phyloP scores from a whole-genome alignment of 1,284 basidiomycete genomes.

The Apiotrichum sp. region DNA sequence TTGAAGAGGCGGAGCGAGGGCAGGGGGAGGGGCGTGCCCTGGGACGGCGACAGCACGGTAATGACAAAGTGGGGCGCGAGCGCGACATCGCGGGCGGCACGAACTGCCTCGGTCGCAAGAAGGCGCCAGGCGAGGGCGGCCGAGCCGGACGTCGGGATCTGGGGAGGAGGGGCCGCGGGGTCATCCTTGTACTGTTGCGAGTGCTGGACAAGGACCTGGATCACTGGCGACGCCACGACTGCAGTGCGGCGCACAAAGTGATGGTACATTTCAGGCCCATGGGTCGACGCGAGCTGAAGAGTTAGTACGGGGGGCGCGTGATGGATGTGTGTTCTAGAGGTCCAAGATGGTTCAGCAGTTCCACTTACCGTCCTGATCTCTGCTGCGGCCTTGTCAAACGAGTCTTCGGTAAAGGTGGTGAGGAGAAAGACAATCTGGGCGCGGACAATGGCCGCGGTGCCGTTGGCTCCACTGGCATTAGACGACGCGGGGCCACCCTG shows the following conservation, averaged over 20 bases:
- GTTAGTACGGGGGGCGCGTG: constrained; percentile 3
- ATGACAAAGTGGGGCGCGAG: constrained; percentile 44
- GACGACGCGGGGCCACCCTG: background rate
- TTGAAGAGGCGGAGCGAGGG: constrained; percentile 42
- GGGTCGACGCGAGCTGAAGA: constrained; percentile 78
- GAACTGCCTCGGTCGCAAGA: constrained; percentile 40
- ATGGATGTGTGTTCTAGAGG: background rate
- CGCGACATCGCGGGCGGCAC: constrained; percentile 43
- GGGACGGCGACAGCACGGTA: constrained; percentile 42
- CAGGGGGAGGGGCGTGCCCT: constrained; percentile 38
- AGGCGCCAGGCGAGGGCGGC: constrained; percentile 43
- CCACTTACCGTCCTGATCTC: constrained; percentile 81
- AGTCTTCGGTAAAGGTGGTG: constrained; percentile 87
- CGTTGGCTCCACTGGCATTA: constrained; percentile 12
- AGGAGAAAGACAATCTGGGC: constrained; percentile 81
- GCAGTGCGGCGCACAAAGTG: constrained; percentile 92
- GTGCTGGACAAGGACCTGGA: constrained; percentile 41
- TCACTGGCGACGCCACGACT: constrained; percentile 54
- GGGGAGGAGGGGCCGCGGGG: constrained; percentile 38
- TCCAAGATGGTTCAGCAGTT: background rate
- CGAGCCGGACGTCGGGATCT: constrained; percentile 31
- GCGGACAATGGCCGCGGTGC: constrained; percentile 48
- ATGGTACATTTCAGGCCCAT: constrained; percentile 89
- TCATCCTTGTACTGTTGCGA: constrained; percentile 40
- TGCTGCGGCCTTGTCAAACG: constrained; percentile 80